These are phyloP conservation scores for Globisporangium camurandrum DNA, from an alignment of 352 stramenopile species.

Conservation along the genomic window DNA sequence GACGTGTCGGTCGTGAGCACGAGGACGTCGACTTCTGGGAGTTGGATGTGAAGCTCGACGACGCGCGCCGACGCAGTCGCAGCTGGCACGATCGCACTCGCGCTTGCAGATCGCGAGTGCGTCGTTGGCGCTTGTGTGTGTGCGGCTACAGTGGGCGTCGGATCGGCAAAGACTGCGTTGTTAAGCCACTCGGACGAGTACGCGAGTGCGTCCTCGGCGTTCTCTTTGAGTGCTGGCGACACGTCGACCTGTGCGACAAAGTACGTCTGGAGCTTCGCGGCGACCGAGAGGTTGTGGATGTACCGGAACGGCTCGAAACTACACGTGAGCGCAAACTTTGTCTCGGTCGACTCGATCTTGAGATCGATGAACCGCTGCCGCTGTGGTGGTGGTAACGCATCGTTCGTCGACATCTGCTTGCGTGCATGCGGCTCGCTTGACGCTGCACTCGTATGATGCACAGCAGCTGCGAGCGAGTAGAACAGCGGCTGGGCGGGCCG, in stretches of 20 bases:
- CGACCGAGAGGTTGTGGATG: constrained; percentile 62
- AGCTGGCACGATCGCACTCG: background rate
- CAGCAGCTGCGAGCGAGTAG: constrained; percentile 16
- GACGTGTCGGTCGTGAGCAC: constrained; percentile 54
- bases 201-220: constrained; percentile 41
- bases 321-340: constrained; percentile 48
- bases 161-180: constrained; percentile 32
- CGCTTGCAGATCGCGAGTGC: background rate
- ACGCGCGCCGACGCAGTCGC: constrained; percentile 5
- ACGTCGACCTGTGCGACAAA: constrained; percentile 50
- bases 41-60: constrained; percentile 41
- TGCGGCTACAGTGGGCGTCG: constrained; percentile 5
- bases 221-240: constrained; percentile 34
- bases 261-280: constrained; percentile 55
- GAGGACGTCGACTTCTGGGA: constrained; percentile 63
- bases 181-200: constrained; percentile 48
- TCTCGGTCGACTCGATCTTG: constrained; percentile 48
- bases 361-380: constrained; percentile 37
- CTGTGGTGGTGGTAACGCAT: background rate
- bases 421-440: background rate
- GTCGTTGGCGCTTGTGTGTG: background rate
- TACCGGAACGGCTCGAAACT: constrained; percentile 55
- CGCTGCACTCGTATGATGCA: background rate
- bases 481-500: constrained; percentile 28
- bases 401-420: background rate